A percentile compares a stretch with the other conserved stretches of the same genome.
phyloP scores from a whole-genome alignment of 805 yeast genomes.

The Yamadazyma insecticola region DNA sequence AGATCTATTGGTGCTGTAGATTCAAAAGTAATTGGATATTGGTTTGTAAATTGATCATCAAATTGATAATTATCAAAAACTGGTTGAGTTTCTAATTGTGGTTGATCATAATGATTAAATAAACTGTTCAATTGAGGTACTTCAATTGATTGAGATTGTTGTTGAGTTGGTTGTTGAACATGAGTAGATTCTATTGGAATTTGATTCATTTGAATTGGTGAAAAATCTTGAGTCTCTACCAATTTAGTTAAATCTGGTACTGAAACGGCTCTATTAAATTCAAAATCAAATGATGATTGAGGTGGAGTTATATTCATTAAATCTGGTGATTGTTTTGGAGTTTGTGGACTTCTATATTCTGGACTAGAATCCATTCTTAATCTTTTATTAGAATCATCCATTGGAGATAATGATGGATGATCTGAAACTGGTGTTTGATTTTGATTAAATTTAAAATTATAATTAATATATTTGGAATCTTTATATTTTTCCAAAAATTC shows the following conservation, averaged over 20 bases:
- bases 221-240: constrained; percentile 3
- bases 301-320: background rate
- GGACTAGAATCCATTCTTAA: no score
- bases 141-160: background rate
- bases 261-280: constrained; percentile 4
- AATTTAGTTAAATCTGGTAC: constrained; percentile 5
- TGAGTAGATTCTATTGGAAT: background rate
- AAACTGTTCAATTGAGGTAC: no score
- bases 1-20: no score
- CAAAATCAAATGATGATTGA: background rate
- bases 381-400: no score
- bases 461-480: constrained; percentile 15
- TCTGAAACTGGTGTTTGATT: constrained; percentile 7
- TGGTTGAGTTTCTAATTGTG: no score
- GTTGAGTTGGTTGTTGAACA: background rate
- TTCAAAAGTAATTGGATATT: no score
- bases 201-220: constrained; percentile 1
- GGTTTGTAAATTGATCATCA: no score
- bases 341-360: no score
- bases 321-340: background rate
- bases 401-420: background rate
- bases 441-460: constrained; percentile 9
- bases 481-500: constrained; percentile 43
- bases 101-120: no score
- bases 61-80: no score